Conservation (phyloP, 371 early-diverging fungal genomes). For the Parasitella parasitica region DNA sequence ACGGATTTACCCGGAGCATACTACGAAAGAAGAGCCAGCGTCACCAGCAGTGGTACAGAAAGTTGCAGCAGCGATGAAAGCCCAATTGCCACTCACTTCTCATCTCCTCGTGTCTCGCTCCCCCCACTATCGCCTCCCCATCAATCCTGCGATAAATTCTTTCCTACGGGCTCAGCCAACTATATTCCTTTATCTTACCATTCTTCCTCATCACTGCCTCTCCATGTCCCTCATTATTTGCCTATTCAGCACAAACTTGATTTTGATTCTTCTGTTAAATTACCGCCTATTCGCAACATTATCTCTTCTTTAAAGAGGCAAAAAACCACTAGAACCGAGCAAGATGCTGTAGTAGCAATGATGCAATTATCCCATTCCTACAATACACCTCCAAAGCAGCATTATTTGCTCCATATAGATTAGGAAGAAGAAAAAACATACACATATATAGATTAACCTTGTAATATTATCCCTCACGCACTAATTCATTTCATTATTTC, state of each 20-base stretch:
- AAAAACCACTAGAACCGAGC: constrained; percentile 18
- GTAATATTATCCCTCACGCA: constrained; percentile 2
- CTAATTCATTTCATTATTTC: background rate
- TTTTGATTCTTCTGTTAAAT: constrained; percentile 1
- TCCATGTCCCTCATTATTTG: background rate
- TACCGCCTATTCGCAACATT: constrained; percentile 13
- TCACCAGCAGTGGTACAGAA: constrained; percentile 32
- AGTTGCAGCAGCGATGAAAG: constrained; percentile 14
- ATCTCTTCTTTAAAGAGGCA: background rate
- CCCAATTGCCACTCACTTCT: constrained; percentile 2
- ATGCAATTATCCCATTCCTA: constrained; percentile 31
- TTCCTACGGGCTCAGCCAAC: background rate
- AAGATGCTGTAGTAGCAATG: constrained; percentile 41
- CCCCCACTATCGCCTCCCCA: constrained; percentile 21
- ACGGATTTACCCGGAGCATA: background rate
- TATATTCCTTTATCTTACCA: background rate
- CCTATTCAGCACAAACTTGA: background rate
- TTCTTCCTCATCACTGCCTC: background rate
- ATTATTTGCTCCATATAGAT: constrained; percentile 15
- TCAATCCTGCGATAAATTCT: constrained; percentile 11
- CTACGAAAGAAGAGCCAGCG: constrained; percentile 22
- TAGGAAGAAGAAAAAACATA: too few relatives aligned
- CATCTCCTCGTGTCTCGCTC: background rate
- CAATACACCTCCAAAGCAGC: constrained; percentile 8
- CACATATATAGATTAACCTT: constrained; percentile 2